Percentiles rank a stretch among this genome's conserved stretches.
Conservation (phyloP, 1,284 basidiomycete species). For the Cryptococcus sp. region DNA sequence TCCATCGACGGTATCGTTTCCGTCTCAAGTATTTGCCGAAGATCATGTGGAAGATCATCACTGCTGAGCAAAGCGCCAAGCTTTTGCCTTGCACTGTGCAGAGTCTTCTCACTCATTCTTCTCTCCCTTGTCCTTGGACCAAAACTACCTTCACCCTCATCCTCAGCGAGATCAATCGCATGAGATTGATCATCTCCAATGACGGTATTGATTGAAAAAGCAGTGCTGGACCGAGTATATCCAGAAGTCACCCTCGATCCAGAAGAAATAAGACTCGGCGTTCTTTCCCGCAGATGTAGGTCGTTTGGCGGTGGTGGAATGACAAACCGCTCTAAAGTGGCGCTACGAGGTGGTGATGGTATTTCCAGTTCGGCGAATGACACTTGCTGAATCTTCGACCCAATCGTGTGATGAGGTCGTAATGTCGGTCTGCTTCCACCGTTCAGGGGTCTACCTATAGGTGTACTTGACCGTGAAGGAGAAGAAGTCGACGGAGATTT, state of each 20-base stretch:
- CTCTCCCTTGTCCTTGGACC: constrained; percentile 11
- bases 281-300: constrained; percentile 32
- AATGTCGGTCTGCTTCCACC: constrained; percentile 11
- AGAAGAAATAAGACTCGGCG: constrained; percentile 37
- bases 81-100: constrained; percentile 38
- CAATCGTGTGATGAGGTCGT: constrained; percentile 20
- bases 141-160: constrained; percentile 14
- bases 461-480: constrained; percentile 9
- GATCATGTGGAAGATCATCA: constrained; percentile 21
- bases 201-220: constrained; percentile 22
- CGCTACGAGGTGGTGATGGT: not conserved
- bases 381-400: constrained; percentile 15
- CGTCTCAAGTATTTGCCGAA: not conserved
- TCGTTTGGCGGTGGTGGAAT: constrained; percentile 4
- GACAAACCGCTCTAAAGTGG: constrained; percentile 3
- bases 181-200: constrained; percentile 22
- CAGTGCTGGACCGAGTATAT: constrained; percentile 34
- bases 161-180: constrained; percentile 19
- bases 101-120: constrained; percentile 32
- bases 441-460: constrained; percentile 6
- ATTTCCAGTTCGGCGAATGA: constrained; percentile 18
- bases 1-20: constrained; percentile 6
- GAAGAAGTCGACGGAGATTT: constrained; percentile 13
- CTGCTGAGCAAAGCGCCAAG: constrained; percentile 31
- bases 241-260: constrained; percentile 32